Percentiles rank a stretch among this genome's conserved stretches.
Evolutionary conservation across 139 green algal genomes (phyloP).

Genomic region (Chlamydomonas urium): DNA sequence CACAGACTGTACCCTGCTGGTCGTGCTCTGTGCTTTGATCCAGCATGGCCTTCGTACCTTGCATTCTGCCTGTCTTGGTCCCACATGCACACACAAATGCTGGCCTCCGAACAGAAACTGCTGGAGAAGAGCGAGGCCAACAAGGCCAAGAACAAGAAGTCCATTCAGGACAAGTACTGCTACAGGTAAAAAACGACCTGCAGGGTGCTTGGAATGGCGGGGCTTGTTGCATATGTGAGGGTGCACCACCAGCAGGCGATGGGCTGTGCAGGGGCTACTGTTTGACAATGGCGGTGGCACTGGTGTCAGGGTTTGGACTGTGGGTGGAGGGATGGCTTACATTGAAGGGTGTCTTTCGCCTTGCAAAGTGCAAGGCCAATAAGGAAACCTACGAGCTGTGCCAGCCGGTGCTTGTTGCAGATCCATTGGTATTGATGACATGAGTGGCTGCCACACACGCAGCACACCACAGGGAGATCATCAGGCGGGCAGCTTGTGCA

Average conservation of each 20-base stretch:
- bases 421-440: background rate
- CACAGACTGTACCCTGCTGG: no score
- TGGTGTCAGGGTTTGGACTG: background rate
- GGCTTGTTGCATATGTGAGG: background rate
- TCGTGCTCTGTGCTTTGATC: no score
- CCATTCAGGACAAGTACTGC: constrained; percentile 59
- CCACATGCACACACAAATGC: no score
- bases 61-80: no score
- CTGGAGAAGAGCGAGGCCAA: constrained; percentile 6
- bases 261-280: background rate
- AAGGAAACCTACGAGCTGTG: no score
- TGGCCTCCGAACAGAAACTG: no score
- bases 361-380: no score
- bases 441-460: background rate
- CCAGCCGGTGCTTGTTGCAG: background rate
- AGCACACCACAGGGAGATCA: background rate
- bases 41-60: no score
- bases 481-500: background rate
- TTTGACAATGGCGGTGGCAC: background rate
- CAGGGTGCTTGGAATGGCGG: background rate
- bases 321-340: background rate
- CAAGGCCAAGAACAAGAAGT: constrained; percentile 32
- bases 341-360: no score
- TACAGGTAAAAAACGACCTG: constrained; percentile 1
- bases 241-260: background rate